Percentiles rank a stretch among this genome's conserved stretches.
Conservation (phyloP, 2,329 filamentous ascomycete genomes). For the Paracoccidioides lutzii region DNA sequence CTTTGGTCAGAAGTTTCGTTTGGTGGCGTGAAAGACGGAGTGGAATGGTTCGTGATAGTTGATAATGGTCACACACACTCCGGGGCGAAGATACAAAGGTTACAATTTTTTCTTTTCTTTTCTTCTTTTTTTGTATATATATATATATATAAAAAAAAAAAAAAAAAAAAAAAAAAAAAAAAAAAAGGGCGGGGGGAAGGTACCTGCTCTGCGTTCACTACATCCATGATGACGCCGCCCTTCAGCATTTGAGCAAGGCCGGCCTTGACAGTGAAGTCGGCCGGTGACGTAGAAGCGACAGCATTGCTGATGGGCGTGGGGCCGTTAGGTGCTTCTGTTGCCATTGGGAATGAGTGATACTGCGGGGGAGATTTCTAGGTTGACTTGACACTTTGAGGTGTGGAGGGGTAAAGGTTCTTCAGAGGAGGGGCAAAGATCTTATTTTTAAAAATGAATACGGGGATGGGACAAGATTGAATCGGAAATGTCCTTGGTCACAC, state of each 20-base stretch:
- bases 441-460: no score
- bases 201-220: constrained; percentile 76
- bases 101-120: no score
- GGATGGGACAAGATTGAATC: not conserved
- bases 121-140: no score
- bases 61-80: not conserved
- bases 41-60: not conserved
- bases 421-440: not conserved
- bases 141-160: no score
- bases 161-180: not conserved
- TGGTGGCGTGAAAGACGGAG: not conserved
- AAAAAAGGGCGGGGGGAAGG: constrained; percentile 4
- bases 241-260: constrained; percentile 96
- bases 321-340: constrained; percentile 18
- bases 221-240: constrained; percentile 99
- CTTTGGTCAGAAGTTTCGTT: not conserved
- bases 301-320: constrained; percentile 15
- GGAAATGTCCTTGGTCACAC: not conserved
- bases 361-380: not conserved
- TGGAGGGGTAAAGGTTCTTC: not conserved
- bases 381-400: not conserved
- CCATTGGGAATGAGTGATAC: constrained; percentile 19
- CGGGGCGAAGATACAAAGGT: no score
- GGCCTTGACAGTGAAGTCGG: constrained; percentile 78
- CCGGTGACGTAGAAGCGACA: constrained; percentile 29